These are phyloP conservation scores for Immersiporthe knoxdaviesiana DNA, from an alignment of 2,329 filamentous ascomycete genomes.

Conservation along the genomic window DNA sequence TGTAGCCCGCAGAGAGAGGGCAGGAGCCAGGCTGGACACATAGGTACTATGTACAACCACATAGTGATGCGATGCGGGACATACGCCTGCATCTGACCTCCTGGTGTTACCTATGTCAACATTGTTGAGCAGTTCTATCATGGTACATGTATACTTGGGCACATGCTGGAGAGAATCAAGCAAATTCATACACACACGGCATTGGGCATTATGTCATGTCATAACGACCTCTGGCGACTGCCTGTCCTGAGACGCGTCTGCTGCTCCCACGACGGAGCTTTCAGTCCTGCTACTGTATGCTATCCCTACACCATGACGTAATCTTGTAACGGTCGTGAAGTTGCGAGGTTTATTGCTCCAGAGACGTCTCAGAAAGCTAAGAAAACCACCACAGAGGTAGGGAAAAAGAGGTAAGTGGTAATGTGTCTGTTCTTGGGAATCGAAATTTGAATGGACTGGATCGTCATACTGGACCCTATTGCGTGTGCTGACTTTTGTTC, in stretches of 20 bases:
- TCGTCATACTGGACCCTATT: background rate
- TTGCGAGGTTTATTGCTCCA: background rate
- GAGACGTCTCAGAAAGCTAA: background rate
- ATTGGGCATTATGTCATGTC: constrained; percentile 1
- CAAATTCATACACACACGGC: background rate
- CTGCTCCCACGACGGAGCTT: constrained; percentile 12
- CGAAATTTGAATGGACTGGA: background rate
- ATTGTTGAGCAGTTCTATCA: background rate
- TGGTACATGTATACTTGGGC: background rate
- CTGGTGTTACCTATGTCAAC: background rate
- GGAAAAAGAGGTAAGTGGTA: background rate
- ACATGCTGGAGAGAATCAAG: background rate
- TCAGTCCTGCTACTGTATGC: constrained; percentile 2
- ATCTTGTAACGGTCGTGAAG: background rate
- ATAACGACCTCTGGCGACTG: background rate
- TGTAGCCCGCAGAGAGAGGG: background rate
- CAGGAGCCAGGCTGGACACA: background rate
- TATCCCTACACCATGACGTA: constrained; percentile 11
- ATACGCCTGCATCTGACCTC: background rate
- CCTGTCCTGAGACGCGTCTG: constrained; percentile 1
- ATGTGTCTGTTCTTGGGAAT: background rate
- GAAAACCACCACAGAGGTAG: background rate
- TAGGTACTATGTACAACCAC: background rate
- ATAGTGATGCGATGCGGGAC: background rate
- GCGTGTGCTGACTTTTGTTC: background rate